These are phyloP conservation scores for Lachnellula subtilissima DNA, from an alignment of 2,329 filamentous ascomycete species.

Conservation along the genomic window DNA sequence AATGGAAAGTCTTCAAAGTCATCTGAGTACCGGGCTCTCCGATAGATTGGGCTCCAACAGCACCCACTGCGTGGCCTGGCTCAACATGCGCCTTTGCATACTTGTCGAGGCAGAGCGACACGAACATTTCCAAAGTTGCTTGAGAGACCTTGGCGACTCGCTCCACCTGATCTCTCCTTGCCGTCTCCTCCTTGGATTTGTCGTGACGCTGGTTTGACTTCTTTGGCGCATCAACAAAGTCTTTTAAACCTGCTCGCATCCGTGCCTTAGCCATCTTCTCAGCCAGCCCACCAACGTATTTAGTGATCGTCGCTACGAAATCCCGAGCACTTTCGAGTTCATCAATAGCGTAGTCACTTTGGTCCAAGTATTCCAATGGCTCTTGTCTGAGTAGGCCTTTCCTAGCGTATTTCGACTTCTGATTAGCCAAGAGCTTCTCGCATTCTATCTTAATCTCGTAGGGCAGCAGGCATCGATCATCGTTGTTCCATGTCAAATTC, in stretches of 20 bases:
- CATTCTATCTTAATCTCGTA: conserved; percentile 68
- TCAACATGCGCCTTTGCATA: conserved; percentile 89
- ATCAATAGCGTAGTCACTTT: conserved; percentile 64
- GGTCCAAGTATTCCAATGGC: conserved; percentile 64
- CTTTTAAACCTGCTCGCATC: conserved; percentile 45
- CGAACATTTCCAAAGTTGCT: conserved; percentile 68
- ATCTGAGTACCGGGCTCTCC: conserved; percentile 98
- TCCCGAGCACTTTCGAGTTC: conserved; percentile 77
- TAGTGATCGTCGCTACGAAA: conserved; percentile 74
- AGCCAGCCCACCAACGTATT: conserved; percentile 63
- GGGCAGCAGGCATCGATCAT: conserved; percentile 67
- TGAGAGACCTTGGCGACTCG: conserved; percentile 80
- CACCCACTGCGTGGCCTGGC: conserved; percentile 91
- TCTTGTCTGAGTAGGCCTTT: conserved; percentile 58
- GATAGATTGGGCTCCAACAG: conserved; percentile 94
- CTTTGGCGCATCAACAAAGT: conserved; percentile 36
- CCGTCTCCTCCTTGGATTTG: conserved; percentile 26
- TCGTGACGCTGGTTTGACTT: conserved; percentile 26
- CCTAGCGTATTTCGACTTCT: conserved; percentile 60
- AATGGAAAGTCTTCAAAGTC: conserved; percentile 99
- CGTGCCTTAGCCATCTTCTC: conserved; percentile 54
- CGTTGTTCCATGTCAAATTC: conserved; percentile 72
- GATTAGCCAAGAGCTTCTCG: conserved; percentile 59
- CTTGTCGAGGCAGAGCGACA: conserved; percentile 78
- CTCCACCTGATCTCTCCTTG: conserved; percentile 42